phyloP scores from a whole-genome alignment of 2,329 filamentous ascomycete genomes.

The Nectriaceae sp. region DNA sequence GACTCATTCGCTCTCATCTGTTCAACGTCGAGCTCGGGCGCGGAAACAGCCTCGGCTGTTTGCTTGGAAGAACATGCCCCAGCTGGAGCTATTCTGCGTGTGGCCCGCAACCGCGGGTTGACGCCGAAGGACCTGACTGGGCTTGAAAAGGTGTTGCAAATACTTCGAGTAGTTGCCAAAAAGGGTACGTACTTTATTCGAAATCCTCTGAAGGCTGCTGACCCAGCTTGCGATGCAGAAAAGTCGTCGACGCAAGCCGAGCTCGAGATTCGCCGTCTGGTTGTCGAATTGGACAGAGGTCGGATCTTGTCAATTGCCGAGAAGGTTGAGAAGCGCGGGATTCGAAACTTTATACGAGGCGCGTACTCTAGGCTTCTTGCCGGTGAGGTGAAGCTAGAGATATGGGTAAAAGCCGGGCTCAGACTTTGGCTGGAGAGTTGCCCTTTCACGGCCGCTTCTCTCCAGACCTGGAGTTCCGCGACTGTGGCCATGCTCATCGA shows the following conservation, averaged over 20 bases:
- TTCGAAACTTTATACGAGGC: constrained; percentile 2
- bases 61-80: constrained; percentile 27
- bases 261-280: constrained; percentile 4
- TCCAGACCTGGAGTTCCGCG: not conserved
- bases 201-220: constrained; percentile 6
- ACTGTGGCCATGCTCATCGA: constrained; percentile 7
- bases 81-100: constrained; percentile 7
- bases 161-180: constrained; percentile 6
- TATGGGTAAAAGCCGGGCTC: not conserved
- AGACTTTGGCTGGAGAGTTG: constrained; percentile 2
- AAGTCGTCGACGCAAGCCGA: constrained; percentile 9
- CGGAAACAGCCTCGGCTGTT: constrained; percentile 31
- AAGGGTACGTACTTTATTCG: constrained; percentile 2
- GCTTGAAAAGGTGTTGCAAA: constrained; percentile 6
- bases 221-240: constrained; percentile 6
- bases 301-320: constrained; percentile 7
- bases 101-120: constrained; percentile 32
- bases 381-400: constrained; percentile 1
- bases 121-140: constrained; percentile 3
- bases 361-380: constrained; percentile 4
- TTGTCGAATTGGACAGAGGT: constrained; percentile 8
- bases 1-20: constrained; percentile 36
- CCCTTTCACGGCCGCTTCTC: not conserved
- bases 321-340: constrained; percentile 8
- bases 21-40: constrained; percentile 22